These are phyloP conservation scores for Taphrina flavorubra DNA, from an alignment of 1,139 yeast genomes.

Conservation along the genomic window DNA sequence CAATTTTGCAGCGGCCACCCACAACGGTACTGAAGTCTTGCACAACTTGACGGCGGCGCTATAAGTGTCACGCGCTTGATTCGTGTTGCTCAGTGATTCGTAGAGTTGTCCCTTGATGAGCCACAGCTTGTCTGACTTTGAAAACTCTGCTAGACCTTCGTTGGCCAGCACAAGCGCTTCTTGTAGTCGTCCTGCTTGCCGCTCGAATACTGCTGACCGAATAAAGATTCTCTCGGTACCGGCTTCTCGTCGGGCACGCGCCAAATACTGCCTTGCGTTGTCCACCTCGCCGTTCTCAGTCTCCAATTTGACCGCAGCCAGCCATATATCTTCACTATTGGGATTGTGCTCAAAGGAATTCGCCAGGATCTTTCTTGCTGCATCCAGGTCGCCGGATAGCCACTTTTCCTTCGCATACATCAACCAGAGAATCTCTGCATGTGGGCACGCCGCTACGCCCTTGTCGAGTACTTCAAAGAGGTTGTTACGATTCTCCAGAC, in stretches of 20 bases:
- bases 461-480: constrained; percentile 61
- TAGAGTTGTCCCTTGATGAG: constrained; percentile 67
- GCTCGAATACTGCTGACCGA: constrained; percentile 64
- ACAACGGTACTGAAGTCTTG: constrained; percentile 58
- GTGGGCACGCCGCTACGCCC: constrained; percentile 60
- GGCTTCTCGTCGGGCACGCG: constrained; percentile 54
- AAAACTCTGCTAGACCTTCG: constrained; percentile 58
- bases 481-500: constrained; percentile 49
- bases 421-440: constrained; percentile 61
- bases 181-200: constrained; percentile 53
- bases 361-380: constrained; percentile 62
- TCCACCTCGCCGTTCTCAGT: constrained; percentile 54
- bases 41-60: constrained; percentile 60
- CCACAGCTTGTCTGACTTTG: constrained; percentile 60
- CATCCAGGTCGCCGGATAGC: constrained; percentile 56
- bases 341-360: constrained; percentile 58
- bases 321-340: constrained; percentile 64
- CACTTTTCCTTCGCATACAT: constrained; percentile 77
- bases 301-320: constrained; percentile 73
- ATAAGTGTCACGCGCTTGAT: constrained; percentile 59
- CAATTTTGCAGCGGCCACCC: constrained; percentile 63
- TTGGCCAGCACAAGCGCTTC: constrained; percentile 55
- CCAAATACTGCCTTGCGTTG: constrained; percentile 57
- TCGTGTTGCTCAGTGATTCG: constrained; percentile 50
- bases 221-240: constrained; percentile 63